These are phyloP conservation scores for Scytalidium sp. DNA, from an alignment of 2,329 filamentous ascomycete species.

Conservation along the genomic window DNA sequence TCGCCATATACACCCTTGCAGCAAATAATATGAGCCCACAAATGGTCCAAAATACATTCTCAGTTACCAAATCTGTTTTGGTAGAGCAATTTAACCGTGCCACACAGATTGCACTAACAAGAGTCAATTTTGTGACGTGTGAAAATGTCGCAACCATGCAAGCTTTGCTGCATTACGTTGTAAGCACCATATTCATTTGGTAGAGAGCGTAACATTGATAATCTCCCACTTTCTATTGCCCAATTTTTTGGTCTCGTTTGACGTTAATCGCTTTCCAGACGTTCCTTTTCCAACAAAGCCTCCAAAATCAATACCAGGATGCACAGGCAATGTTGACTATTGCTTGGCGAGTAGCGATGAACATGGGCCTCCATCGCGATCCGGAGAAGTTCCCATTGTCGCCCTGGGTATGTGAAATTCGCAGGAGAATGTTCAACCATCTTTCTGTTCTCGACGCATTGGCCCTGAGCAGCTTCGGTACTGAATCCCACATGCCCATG, in stretches of 20 bases:
- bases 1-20: conserved; percentile 59
- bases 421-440: conserved; percentile 15
- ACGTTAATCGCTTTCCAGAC: conserved; percentile 3
- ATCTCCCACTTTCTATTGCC: too few relatives aligned
- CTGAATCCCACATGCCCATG: conserved; percentile 16
- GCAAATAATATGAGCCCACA: conserved; percentile 53
- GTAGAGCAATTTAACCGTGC: conserved; percentile 8
- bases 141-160: conserved; percentile 11
- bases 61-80: conserved; percentile 10
- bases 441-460: conserved; percentile 14
- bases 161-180: conserved; percentile 17
- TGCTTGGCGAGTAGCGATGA: conserved; percentile 61
- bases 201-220: too few relatives aligned
- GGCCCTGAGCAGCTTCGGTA: conserved; percentile 13
- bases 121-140: conserved; percentile 14
- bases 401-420: conserved; percentile 17
- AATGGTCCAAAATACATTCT: conserved; percentile 34
- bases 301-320: conserved; percentile 51
- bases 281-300: conserved; percentile 16
- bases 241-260: too few relatives aligned
- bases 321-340: conserved; percentile 61
- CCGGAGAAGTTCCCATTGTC: conserved; percentile 17
- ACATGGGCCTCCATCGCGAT: conserved; percentile 65
- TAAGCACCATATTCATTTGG: conserved; percentile 5
- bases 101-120: conserved; percentile 11